Evolutionary conservation across 495 filamentous ascomycete genomes (phyloP).

Genomic region (Aspergillus baeticus): DNA sequence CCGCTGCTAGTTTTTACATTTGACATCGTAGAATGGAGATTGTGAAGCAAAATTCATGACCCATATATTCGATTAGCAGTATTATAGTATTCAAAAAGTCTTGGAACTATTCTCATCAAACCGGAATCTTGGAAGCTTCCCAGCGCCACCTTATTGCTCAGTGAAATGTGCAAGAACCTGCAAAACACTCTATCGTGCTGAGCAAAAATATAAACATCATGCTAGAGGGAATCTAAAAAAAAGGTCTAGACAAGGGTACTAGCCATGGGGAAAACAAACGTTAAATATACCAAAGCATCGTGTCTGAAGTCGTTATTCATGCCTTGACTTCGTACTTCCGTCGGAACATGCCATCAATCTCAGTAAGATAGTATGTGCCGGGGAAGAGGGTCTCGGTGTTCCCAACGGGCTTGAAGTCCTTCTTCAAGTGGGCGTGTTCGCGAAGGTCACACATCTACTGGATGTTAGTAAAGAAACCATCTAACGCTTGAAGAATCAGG

Average conservation of each 20-base stretch:
- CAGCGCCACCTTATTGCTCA: slow-evolving; percentile 17
- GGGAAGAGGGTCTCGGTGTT: slow-evolving; percentile 71
- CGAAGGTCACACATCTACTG: slow-evolving; percentile 85
- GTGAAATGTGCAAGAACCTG: slow-evolving; percentile 9
- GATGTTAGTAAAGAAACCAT: slow-evolving; percentile 9
- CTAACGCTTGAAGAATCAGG: not conserved
- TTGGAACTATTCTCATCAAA: slow-evolving; percentile 6
- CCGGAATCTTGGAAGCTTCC: slow-evolving; percentile 24
- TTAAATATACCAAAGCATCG: slow-evolving; percentile 17
- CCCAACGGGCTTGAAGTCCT: slow-evolving; percentile 79
- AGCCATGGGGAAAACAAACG: slow-evolving; percentile 26
- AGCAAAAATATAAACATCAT: slow-evolving; percentile 28
- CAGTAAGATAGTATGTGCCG: slow-evolving; percentile 86
- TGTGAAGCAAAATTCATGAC: not conserved
- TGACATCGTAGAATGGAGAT: too few species aligned
- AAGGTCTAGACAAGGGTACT: slow-evolving; percentile 37
- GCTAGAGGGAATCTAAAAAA: slow-evolving; percentile 37
- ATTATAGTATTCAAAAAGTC: slow-evolving; percentile 12
- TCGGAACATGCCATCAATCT: slow-evolving; percentile 94
- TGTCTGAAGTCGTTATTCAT: slow-evolving; percentile 45
- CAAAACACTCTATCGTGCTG: slow-evolving; percentile 29
- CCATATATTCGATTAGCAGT: slow-evolving; percentile 13
- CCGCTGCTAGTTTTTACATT: too few species aligned
- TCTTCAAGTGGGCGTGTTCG: slow-evolving; percentile 92
- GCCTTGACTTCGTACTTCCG: slow-evolving; percentile 84